phyloP scores from a whole-genome alignment of 257 asterid species.

The Rehmannia glutinosa region DNA sequence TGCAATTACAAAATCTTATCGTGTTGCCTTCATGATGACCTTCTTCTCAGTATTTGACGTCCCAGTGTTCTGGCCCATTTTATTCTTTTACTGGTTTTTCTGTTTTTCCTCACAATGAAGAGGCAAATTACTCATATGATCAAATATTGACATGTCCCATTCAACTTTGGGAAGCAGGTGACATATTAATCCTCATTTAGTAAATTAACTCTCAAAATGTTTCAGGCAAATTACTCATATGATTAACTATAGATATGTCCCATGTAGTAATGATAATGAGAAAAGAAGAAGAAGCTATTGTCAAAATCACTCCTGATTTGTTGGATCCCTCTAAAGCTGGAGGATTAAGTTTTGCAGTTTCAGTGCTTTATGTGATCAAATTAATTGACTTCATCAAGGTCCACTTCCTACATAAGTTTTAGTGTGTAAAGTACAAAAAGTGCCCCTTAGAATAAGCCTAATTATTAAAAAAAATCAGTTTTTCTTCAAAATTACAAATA shows the following conservation, averaged over 20 bases:
- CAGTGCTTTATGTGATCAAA: conserved; percentile 38
- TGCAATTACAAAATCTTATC: no score
- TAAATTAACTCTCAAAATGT: no score
- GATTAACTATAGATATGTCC: conserved; percentile 72
- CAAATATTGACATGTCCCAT: no score
- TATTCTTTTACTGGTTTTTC: conserved; percentile 68
- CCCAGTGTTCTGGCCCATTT: conserved; percentile 91
- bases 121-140: no score
- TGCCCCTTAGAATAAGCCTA: no score
- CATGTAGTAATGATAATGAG: conserved; percentile 63
- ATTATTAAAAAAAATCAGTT: no score
- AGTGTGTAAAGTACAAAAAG: no score
- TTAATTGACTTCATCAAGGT: conserved; percentile 56
- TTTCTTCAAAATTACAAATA: no score
- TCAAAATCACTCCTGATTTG: conserved; percentile 32
- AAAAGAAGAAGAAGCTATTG: conserved; percentile 62
- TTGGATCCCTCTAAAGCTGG: background rate
- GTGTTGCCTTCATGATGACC: no score
- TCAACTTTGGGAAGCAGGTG: no score
- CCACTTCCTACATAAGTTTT: background rate
- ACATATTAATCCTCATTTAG: no score
- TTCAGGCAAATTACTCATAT: conserved; percentile 78
- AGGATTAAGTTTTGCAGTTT: background rate
- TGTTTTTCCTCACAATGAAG: conserved; percentile 74
- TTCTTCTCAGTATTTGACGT: conserved; percentile 76